Conservation (phyloP, 305 asterid genomes). For the Vinca major region DNA sequence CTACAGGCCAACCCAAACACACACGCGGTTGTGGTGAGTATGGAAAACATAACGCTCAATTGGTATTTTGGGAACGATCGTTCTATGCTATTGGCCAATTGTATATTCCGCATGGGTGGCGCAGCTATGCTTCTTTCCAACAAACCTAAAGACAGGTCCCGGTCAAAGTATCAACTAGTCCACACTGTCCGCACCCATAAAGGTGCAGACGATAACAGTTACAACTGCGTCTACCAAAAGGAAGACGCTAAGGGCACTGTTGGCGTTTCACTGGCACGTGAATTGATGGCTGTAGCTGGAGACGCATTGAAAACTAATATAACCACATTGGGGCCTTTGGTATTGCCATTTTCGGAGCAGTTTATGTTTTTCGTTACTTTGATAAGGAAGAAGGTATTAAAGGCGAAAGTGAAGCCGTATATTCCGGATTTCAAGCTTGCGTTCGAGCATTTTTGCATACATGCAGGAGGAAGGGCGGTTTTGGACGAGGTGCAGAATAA, state of each 20-base stretch:
- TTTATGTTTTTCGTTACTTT: constrained; percentile 18
- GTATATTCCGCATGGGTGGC: constrained; percentile 29
- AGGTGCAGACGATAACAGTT: constrained; percentile 22
- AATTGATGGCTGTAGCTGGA: constrained; percentile 24
- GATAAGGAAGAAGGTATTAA: constrained; percentile 16
- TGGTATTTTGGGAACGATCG: constrained; percentile 26
- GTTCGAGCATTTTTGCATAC: constrained; percentile 28
- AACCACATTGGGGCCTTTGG: constrained; percentile 26
- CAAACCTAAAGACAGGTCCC: constrained; percentile 11
- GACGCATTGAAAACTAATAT: constrained; percentile 26
- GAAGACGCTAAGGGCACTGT: constrained; percentile 25
- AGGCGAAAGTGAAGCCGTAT: constrained; percentile 21
- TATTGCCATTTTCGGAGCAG: constrained; percentile 24
- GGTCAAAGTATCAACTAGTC: constrained; percentile 22
- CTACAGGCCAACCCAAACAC: constrained; percentile 18
- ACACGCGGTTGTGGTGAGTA: constrained; percentile 20
- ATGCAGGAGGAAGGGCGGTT: constrained; percentile 30
- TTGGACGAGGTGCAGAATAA: constrained; percentile 26
- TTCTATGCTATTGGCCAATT: constrained; percentile 22
- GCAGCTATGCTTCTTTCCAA: constrained; percentile 24
- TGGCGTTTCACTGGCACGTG: constrained; percentile 24
- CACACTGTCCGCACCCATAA: constrained; percentile 29
- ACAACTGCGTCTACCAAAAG: constrained; percentile 22
- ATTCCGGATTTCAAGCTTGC: constrained; percentile 31
- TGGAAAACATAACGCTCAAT: constrained; percentile 19